Percentiles rank a stretch among this genome's conserved stretches.
Evolutionary conservation across 2,329 filamentous ascomycete genomes (phyloP).

Genomic region (Pseudogymnoascus sp.): DNA sequence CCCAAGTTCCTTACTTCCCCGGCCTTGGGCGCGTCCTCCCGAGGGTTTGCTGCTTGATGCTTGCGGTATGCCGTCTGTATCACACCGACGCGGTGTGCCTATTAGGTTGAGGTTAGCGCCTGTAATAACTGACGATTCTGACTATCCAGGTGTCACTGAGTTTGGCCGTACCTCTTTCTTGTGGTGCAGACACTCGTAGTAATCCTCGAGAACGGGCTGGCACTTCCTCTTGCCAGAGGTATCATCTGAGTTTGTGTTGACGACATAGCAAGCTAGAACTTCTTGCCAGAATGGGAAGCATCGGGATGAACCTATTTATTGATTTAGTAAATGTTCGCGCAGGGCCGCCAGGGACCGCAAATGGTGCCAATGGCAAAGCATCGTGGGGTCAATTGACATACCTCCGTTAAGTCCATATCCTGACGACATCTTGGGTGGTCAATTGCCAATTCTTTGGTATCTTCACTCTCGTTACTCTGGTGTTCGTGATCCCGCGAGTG

Average conservation of each 20-base stretch:
- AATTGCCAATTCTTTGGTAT: slow-evolving; percentile 14
- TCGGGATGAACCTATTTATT: slow-evolving; percentile 49
- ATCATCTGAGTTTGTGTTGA: slow-evolving; percentile 77
- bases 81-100: slow-evolving; percentile 65
- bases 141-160: not conserved
- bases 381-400: slow-evolving; percentile 36
- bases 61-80: slow-evolving; percentile 82
- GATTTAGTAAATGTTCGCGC: slow-evolving; percentile 9
- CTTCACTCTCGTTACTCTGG: slow-evolving; percentile 5
- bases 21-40: slow-evolving; percentile 72
- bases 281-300: slow-evolving; percentile 99
- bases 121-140: not conserved
- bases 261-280: slow-evolving; percentile 93
- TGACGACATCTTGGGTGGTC: slow-evolving; percentile 55
- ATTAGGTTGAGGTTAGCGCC: slow-evolving; percentile 1
- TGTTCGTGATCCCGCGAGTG: not conserved
- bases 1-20: slow-evolving; percentile 84
- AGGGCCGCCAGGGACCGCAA: not conserved
- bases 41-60: slow-evolving; percentile 62
- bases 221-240: slow-evolving; percentile 82
- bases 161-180: slow-evolving; percentile 77
- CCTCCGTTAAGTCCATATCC: slow-evolving; percentile 76
- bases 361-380: not conserved
- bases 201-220: slow-evolving; percentile 77
- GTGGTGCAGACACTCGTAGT: slow-evolving; percentile 98